A percentile compares a stretch with the other conserved stretches of the same genome.
Conservation (phyloP, 768 basidiomycete genomes). For the Boletus bicolor region DNA sequence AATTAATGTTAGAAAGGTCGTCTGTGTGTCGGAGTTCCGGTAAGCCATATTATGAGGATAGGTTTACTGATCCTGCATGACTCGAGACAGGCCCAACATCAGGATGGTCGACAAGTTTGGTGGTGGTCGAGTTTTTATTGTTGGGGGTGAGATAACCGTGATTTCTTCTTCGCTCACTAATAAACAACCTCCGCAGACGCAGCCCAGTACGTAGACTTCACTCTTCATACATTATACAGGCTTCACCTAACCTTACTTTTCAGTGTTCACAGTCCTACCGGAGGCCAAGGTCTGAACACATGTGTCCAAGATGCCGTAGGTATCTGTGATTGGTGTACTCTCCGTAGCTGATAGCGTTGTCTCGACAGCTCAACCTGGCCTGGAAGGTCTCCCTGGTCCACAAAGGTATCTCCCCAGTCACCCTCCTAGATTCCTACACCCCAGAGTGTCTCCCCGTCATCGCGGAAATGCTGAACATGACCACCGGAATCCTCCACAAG, state of each 20-base stretch:
- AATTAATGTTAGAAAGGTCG: constrained; percentile 31
- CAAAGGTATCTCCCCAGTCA: constrained; percentile 33
- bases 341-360: not conserved
- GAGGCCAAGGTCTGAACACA: constrained; percentile 36
- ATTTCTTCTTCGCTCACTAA: not conserved
- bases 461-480: constrained; percentile 41
- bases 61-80: constrained; percentile 1
- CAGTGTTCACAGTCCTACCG: constrained; percentile 26
- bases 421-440: constrained; percentile 42
- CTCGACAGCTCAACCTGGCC: constrained; percentile 37
- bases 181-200: constrained; percentile 36
- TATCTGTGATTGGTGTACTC: constrained; percentile 2
- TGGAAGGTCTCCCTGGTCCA: constrained; percentile 46
- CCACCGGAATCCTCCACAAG: constrained; percentile 26
- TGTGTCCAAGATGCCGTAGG: constrained; percentile 39
- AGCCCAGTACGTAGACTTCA: constrained; percentile 33
- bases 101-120: constrained; percentile 45
- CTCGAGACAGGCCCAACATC: constrained; percentile 40
- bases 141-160: constrained; percentile 35
- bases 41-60: constrained; percentile 11
- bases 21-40: constrained; percentile 29
- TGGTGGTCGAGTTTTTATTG: constrained; percentile 44
- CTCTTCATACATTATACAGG: not conserved
- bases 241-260: not conserved
- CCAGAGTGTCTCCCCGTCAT: constrained; percentile 46